Evolutionary conservation across 2,329 filamentous ascomycete genomes (phyloP).

Genomic region (Lachnellula arida): DNA sequence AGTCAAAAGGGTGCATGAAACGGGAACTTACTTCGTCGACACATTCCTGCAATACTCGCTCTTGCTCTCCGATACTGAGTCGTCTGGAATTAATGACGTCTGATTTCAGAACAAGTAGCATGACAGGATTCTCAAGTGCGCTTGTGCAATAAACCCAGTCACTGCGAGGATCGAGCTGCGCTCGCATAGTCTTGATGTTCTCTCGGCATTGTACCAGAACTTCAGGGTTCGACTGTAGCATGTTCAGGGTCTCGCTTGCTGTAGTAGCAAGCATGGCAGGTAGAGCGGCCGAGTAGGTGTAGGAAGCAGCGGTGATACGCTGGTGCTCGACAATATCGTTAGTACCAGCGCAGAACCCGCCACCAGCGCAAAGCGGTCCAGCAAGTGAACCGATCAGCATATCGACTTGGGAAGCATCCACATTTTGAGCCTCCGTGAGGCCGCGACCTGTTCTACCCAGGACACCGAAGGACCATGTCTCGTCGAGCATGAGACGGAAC

Average conservation of each 20-base stretch:
- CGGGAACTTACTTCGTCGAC: slow-evolving; percentile 78
- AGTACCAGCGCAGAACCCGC: slow-evolving; percentile 91
- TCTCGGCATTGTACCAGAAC: slow-evolving; percentile 75
- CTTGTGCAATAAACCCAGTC: slow-evolving; percentile 89
- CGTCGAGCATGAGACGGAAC: slow-evolving; percentile 94
- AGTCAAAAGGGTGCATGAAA: not conserved
- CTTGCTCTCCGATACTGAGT: slow-evolving; percentile 70
- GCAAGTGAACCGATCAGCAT: slow-evolving; percentile 95
- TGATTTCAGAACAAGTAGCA: slow-evolving; percentile 77
- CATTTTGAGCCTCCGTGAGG: slow-evolving; percentile 92
- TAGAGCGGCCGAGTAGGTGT: slow-evolving; percentile 92
- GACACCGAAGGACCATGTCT: slow-evolving; percentile 96
- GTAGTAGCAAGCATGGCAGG: slow-evolving; percentile 95
- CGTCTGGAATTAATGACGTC: slow-evolving; percentile 71
- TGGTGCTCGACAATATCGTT: slow-evolving; percentile 94
- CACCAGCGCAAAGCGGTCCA: slow-evolving; percentile 84
- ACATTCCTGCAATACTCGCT: slow-evolving; percentile 78
- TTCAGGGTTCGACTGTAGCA: slow-evolving; percentile 84
- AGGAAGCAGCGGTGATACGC: slow-evolving; percentile 84
- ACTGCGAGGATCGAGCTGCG: slow-evolving; percentile 84
- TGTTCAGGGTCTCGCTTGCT: slow-evolving; percentile 80
- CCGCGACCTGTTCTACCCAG: slow-evolving; percentile 87
- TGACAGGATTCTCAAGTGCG: slow-evolving; percentile 76
- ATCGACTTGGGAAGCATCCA: slow-evolving; percentile 87
- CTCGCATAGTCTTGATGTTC: slow-evolving; percentile 78